Conservation (phyloP, 331 rosid species). For the Acacia concinna region DNA sequence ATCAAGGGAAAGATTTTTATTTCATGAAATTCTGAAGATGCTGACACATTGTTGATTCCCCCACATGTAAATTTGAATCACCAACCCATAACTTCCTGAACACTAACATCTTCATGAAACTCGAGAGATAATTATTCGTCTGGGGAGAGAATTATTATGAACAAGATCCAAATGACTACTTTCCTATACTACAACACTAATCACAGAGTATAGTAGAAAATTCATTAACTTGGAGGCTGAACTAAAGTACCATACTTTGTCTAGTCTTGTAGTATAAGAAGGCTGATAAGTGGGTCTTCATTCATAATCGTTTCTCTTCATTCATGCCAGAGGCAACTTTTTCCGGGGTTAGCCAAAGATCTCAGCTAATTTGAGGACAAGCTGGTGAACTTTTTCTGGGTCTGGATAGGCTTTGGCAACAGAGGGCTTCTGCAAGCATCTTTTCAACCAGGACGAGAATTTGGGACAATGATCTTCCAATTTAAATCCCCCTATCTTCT, state of each 20-base stretch:
- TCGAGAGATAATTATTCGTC: background rate
- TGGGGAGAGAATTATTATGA: background rate
- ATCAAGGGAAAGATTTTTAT: background rate
- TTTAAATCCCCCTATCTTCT: slow-evolving; percentile 58
- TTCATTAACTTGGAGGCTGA: background rate
- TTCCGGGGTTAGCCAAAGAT: background rate
- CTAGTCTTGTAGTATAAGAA: background rate
- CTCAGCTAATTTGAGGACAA: slow-evolving; percentile 47
- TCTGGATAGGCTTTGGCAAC: slow-evolving; percentile 53
- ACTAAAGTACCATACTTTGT: background rate
- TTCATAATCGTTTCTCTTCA: background rate
- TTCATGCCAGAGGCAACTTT: background rate
- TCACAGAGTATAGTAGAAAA: background rate
- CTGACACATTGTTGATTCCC: background rate
- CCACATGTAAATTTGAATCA: background rate
- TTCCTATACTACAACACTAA: background rate
- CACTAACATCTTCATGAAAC: background rate
- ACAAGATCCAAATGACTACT: background rate
- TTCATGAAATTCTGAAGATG: background rate
- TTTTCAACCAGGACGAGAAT: slow-evolving; percentile 64
- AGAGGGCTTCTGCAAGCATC: slow-evolving; percentile 43
- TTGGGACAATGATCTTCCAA: slow-evolving; percentile 59
- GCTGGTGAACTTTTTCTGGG: slow-evolving; percentile 51
- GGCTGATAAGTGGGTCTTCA: background rate
- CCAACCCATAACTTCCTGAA: background rate